Base-by-base conservation (phyloP, 192 early-diverging fungal genomes). In the Gorgonomyces haynaldii region DNA sequence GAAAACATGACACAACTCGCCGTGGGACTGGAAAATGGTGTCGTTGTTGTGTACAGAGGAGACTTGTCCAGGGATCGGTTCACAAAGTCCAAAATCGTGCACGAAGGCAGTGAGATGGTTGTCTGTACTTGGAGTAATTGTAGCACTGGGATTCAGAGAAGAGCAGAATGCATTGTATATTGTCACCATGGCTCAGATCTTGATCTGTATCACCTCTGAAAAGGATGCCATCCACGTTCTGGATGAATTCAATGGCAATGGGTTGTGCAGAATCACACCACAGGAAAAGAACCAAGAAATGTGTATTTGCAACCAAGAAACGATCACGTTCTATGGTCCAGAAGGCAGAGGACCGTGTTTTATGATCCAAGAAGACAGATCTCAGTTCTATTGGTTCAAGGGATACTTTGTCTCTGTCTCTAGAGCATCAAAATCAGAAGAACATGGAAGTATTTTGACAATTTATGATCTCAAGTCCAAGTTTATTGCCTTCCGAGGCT, bases 281-380 rank as follows among this genome's bases (percentile, higher is more conserved):
- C 54, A 71, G 30, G 82, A 89, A 12, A 39, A 45, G 19, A 53
- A 65, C 5, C 80, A 81, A 44, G 86, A 89, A 41, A 81, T 95
- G 55, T 78, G 87, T 25, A 70, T 95, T 25, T 90, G 81, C 13
- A 63, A 86, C n/a, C 81, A 88, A 39, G 24, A 76, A 61, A 84
- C 86, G 7, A 82, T 97, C 2, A 93, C 88, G 59, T 86, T 91
- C 37, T 98, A 93, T 59, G 86, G 78, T 36, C 59, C 78, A 0
- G 86, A 91, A n/a, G 94, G 94, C 7, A 74, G 89, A 23, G 91
- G 91, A 2, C 82, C 86, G 3, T 93, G 89, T 52, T 91, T 88
- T 63, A 85, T 83, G 4, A 91, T 91, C 53, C 89, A 93, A 36
- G 79, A 74, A 7, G 58, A 78, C 25, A 88, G 85, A 67, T 68